These are phyloP conservation scores for Neonothopanus nambi DNA, from an alignment of 1,284 basidiomycete genomes.

Conservation along the genomic window DNA sequence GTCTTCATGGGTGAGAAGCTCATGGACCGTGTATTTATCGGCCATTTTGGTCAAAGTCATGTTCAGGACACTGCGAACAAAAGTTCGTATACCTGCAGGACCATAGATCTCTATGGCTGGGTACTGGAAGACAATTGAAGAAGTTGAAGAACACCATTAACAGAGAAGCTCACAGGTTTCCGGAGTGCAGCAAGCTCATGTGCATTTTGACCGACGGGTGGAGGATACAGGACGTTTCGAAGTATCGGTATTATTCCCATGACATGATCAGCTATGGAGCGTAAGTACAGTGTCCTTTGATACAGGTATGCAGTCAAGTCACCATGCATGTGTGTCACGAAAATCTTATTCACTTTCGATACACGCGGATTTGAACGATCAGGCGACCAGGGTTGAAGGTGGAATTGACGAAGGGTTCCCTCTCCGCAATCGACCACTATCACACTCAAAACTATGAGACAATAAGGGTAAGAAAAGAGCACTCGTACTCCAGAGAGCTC, in stretches of 20 bases:
- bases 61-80: slow-evolving; percentile 73
- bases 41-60: slow-evolving; percentile 68
- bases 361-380: slow-evolving; percentile 42
- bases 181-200: slow-evolving; percentile 10
- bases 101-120: slow-evolving; percentile 82
- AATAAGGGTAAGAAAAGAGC: slow-evolving; percentile 7
- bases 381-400: slow-evolving; percentile 35
- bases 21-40: slow-evolving; percentile 79
- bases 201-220: slow-evolving; percentile 22
- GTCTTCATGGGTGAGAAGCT: slow-evolving; percentile 64
- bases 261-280: slow-evolving; percentile 69
- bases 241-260: slow-evolving; percentile 81
- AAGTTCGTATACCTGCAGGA: slow-evolving; percentile 77
- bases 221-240: slow-evolving; percentile 58
- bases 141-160: slow-evolving; percentile 12
- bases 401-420: slow-evolving; percentile 74
- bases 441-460: slow-evolving; percentile 12
- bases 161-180: slow-evolving; percentile 9
- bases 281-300: neutral
- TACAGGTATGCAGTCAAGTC: neutral
- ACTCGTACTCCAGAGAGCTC: slow-evolving; percentile 64
- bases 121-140: slow-evolving; percentile 4
- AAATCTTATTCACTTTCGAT: slow-evolving; percentile 68
- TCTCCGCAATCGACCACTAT: slow-evolving; percentile 88
- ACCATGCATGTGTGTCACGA: slow-evolving; percentile 92